phyloP scores from a whole-genome alignment of 2,329 filamentous ascomycete species.

The Leptographium lundbergii region DNA sequence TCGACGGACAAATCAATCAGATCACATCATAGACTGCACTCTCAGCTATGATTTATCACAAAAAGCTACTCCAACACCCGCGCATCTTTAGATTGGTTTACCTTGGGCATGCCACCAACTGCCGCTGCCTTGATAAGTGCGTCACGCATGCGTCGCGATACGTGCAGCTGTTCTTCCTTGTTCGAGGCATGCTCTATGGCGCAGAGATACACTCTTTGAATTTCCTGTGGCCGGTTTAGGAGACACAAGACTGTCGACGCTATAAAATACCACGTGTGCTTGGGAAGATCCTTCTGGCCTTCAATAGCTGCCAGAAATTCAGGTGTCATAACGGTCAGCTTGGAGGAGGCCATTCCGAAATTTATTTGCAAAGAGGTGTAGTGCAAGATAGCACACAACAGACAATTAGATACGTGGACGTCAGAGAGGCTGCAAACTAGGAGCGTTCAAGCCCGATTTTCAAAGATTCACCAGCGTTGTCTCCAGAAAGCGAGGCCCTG shows the following conservation, averaged over 20 bases:
- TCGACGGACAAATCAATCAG: not conserved
- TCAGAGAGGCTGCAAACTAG: too few relatives aligned
- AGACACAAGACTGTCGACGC: slow-evolving; percentile 30
- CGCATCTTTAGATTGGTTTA: slow-evolving; percentile 13
- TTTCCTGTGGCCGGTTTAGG: slow-evolving; percentile 36
- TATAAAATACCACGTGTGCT: slow-evolving; percentile 35
- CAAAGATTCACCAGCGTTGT: too few relatives aligned
- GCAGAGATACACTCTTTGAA: slow-evolving; percentile 29
- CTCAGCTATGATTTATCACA: too few relatives aligned
- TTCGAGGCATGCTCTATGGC: slow-evolving; percentile 23
- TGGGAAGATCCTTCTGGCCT: slow-evolving; percentile 27
- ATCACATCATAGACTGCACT: not conserved
- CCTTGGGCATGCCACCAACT: slow-evolving; percentile 37
- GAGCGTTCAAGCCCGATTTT: too few relatives aligned
- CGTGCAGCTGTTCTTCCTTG: slow-evolving; percentile 26
- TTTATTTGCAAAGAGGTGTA: not conserved
- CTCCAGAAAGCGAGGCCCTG: too few relatives aligned
- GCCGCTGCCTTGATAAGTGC: slow-evolving; percentile 34
- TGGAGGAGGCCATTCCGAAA: not conserved
- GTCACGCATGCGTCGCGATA: slow-evolving; percentile 34
- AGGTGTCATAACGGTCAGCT: slow-evolving; percentile 20
- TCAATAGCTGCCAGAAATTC: slow-evolving; percentile 27
- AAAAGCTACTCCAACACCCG: too few relatives aligned
- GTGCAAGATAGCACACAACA: not conserved
- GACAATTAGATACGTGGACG: too few relatives aligned